Conservation (phyloP, 495 filamentous ascomycete species). For the Talaromyces adpressus region DNA sequence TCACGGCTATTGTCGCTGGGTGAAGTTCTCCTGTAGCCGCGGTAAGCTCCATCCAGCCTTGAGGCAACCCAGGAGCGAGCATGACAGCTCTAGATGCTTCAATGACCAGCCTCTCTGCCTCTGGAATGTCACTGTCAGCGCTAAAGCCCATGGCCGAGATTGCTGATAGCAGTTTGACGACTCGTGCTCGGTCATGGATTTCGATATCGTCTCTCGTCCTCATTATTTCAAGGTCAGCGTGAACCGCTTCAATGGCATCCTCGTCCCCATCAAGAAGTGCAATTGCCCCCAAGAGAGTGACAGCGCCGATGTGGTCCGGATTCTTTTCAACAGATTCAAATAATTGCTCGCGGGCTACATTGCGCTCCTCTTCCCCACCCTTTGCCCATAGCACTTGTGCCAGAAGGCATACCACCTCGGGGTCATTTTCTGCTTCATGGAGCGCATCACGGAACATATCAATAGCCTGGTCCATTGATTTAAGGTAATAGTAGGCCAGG, state of each 20-base stretch:
- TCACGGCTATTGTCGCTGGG: conserved; percentile 72
- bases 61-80: conserved; percentile 64
- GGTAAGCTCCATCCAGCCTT: conserved; percentile 71
- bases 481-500: conserved; percentile 65
- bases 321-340: conserved; percentile 68
- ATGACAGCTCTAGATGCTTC: conserved; percentile 68
- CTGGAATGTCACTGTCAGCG: conserved; percentile 23
- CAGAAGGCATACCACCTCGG: conserved; percentile 82
- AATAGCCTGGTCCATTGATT: conserved; percentile 58
- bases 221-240: conserved; percentile 65
- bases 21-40: conserved; percentile 46
- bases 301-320: conserved; percentile 67
- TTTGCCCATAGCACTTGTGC: conserved; percentile 91
- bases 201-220: conserved; percentile 53
- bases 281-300: conserved; percentile 74
- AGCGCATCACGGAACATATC: conserved; percentile 76
- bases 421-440: conserved; percentile 65
- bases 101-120: conserved; percentile 31
- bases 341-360: conserved; percentile 70
- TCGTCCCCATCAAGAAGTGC: conserved; percentile 70
- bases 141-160: conserved; percentile 40
- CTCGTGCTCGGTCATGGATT: conserved; percentile 37
- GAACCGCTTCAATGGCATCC: conserved; percentile 73
- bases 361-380: conserved; percentile 65
- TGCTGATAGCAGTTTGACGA: conserved; percentile 51